Evolutionary conservation across 2,329 filamentous ascomycete species (phyloP), one percentile per base, ranked within the genome.

Genomic region (Monilinia laxa): DNA sequence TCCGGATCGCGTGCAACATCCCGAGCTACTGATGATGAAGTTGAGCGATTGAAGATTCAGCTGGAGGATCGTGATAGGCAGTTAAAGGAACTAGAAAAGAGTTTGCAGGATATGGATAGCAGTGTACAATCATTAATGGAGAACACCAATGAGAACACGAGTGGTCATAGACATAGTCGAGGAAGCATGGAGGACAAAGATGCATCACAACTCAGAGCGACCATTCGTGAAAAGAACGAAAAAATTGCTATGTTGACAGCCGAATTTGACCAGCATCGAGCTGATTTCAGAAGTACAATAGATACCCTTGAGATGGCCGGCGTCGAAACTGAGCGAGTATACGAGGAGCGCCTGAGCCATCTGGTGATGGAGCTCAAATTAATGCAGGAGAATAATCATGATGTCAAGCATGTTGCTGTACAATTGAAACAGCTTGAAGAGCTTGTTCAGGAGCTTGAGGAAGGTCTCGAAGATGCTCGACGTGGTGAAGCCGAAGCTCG

Each of bases 361-460:
- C 80, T 99, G 52, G 85, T 95, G 79, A 85, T 89, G 68, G 93
- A 98, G 74, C 84, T 97, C 38, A 86, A 89, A 64, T 93, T 97
- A 67, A 81, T 95, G 3, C 90, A 94, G 71, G 90, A 93, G 54
- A 85, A 91, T 55, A 90, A 89, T 52, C 88, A 96, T 68, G 95
- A 99, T 76, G 93, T 99, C 10, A 92, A 97, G 73, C 90, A 88
- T 35, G 93, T 99, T 25, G 93, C 95, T 9, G 85, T 85, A 70
- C 95, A 99, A 78, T 83, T 99, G 65, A 97, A 97, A 80, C 93
- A 97, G 78, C 83, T 99, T 1, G 95, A 98, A 77, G 94, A 98
- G 77, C 85, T 98, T 45, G 95, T 99, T 2, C 94, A 96, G 73
- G 95, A 99, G 77, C 85, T 99, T 0, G 95, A 99, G 78, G 95